phyloP scores from a whole-genome alignment of 2,329 filamentous ascomycete genomes.

The Chlorencoelia australis region DNA sequence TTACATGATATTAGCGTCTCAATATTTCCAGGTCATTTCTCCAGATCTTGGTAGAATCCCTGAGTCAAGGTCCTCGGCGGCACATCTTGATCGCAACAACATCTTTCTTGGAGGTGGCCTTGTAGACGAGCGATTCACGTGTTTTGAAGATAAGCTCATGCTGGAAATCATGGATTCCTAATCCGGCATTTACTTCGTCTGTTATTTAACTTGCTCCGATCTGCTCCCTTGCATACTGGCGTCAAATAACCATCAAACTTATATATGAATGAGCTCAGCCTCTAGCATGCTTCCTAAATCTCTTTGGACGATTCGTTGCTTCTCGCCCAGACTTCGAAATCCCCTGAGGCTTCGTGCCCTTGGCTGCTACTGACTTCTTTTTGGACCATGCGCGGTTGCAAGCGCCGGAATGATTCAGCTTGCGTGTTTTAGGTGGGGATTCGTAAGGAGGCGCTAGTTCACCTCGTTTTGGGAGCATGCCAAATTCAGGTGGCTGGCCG shows the following conservation, averaged over 20 bases:
- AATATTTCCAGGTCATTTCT: background rate
- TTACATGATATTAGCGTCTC: background rate
- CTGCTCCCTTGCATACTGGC: background rate
- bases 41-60: background rate
- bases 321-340: constrained; percentile 3
- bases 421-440: constrained; percentile 3
- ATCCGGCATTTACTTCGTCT: background rate
- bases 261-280: no score
- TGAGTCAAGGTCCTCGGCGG: background rate
- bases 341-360: constrained; percentile 5
- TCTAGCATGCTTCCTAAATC: constrained; percentile 1
- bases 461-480: constrained; percentile 5
- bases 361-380: constrained; percentile 3
- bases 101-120: background rate
- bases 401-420: constrained; percentile 2
- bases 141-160: background rate
- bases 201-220: background rate
- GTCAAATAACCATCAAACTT: no score
- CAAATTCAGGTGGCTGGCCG: constrained; percentile 2
- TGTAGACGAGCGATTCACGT: background rate
- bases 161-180: background rate
- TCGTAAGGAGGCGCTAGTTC: background rate
- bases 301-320: constrained; percentile 4
- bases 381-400: constrained; percentile 2
- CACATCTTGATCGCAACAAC: background rate